Evolutionary conservation across 2,329 filamentous ascomycete genomes (phyloP).

Genomic region (Penicillium sp.): DNA sequence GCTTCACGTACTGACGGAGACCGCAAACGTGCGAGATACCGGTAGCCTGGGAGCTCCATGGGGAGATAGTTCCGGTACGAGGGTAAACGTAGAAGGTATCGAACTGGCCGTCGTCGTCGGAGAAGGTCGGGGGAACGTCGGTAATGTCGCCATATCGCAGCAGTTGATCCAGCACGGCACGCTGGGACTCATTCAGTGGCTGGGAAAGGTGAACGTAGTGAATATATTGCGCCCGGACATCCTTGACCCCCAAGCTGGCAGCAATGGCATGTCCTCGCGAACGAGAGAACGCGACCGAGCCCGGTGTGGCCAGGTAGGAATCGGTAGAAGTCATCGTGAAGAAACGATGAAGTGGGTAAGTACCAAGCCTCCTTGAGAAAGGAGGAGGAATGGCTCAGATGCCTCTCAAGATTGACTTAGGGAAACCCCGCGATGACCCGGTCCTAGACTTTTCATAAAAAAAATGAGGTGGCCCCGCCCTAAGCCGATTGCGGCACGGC

Average conservation of each 20-base stretch:
- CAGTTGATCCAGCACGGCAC: slow-evolving; percentile 54
- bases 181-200: slow-evolving; percentile 45
- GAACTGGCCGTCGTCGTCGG: slow-evolving; percentile 48
- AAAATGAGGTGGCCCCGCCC: slow-evolving; percentile 23
- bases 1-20: slow-evolving; percentile 63
- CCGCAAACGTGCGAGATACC: slow-evolving; percentile 91
- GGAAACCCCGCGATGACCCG: slow-evolving; percentile 23
- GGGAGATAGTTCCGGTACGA: slow-evolving; percentile 76
- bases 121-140: slow-evolving; percentile 42
- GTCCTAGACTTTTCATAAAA: slow-evolving; percentile 19
- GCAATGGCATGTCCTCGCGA: slow-evolving; percentile 45
- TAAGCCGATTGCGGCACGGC: slow-evolving; percentile 18
- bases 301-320: slow-evolving; percentile 37
- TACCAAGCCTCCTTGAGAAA: slow-evolving; percentile 17
- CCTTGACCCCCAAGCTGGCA: slow-evolving; percentile 39
- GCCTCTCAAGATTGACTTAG: slow-evolving; percentile 25
- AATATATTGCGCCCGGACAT: slow-evolving; percentile 46
- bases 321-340: slow-evolving; percentile 34
- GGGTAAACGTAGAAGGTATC: slow-evolving; percentile 70
- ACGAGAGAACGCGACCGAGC: slow-evolving; percentile 44
- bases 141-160: slow-evolving; percentile 58
- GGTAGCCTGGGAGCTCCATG: slow-evolving; percentile 96
- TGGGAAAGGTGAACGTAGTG: slow-evolving; percentile 64
- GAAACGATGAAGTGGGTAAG: slow-evolving; percentile 1
- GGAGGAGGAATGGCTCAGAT: slow-evolving; percentile 21